Evolutionary conservation across 345 rosid species (phyloP).

Genomic region (Melaleuca alternifolia): DNA sequence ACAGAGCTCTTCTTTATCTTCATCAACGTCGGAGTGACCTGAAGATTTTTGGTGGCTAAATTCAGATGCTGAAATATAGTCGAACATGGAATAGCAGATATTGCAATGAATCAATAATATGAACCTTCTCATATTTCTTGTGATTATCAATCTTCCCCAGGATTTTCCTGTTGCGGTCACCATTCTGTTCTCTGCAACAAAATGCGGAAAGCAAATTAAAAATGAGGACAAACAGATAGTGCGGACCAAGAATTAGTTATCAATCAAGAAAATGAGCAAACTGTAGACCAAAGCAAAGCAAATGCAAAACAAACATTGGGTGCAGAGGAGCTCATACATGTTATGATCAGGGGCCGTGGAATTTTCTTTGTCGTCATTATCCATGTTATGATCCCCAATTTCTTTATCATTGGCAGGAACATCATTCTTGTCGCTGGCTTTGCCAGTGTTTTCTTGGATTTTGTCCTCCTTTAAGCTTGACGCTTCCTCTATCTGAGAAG

Average conservation of each 20-base stretch:
- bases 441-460: neutral
- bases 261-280: neutral
- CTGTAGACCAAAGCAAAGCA: neutral
- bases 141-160: slow-evolving; percentile 22
- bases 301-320: neutral
- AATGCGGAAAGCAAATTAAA: neutral
- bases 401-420: neutral
- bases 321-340: neutral
- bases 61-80: slow-evolving; percentile 2
- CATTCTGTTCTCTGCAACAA: neutral
- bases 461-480: neutral
- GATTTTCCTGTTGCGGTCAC: slow-evolving; percentile 16
- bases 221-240: neutral
- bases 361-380: slow-evolving; percentile 14
- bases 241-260: neutral
- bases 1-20: slow-evolving; percentile 28
- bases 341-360: slow-evolving; percentile 1
- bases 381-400: neutral
- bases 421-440: neutral
- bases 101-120: neutral
- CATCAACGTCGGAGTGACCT: slow-evolving; percentile 23
- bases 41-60: slow-evolving; percentile 7
- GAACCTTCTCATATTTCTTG: slow-evolving; percentile 31
- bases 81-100: neutral
- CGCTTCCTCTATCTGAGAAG: neutral